These are phyloP conservation scores for Tetrapyrgos nigripes DNA, from an alignment of 1,284 basidiomycete genomes.

Conservation along the genomic window DNA sequence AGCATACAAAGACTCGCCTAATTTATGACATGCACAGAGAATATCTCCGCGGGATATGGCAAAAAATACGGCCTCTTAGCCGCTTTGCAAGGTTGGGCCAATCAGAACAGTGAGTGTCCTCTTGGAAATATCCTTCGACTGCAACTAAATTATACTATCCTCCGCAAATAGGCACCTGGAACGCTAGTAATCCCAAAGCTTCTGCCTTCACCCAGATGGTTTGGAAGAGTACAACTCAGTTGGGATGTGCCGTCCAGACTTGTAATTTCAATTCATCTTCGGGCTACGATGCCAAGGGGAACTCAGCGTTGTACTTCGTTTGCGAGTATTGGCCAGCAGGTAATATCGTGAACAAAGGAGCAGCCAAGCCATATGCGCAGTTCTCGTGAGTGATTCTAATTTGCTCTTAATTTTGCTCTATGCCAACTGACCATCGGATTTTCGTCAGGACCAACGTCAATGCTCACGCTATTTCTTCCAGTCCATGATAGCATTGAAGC, in stretches of 20 bases:
- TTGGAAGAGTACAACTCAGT: slow-evolving; percentile 52
- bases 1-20: not conserved
- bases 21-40: slow-evolving; percentile 38
- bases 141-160: not conserved
- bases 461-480: no score
- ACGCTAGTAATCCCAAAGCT: slow-evolving; percentile 45
- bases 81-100: slow-evolving; percentile 49
- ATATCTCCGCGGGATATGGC: slow-evolving; percentile 57
- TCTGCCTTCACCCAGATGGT: slow-evolving; percentile 62
- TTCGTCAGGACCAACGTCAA: no score
- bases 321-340: slow-evolving; percentile 57
- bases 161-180: slow-evolving; percentile 40
- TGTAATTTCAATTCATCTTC: slow-evolving; percentile 24
- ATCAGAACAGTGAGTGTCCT: slow-evolving; percentile 42
- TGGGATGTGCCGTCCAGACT: slow-evolving; percentile 52
- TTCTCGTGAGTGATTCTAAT: no score
- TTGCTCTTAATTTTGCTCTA: no score
- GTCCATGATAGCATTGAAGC: no score
- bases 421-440: no score
- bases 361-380: no score
- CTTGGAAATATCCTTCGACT: not conserved
- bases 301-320: slow-evolving; percentile 51
- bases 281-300: slow-evolving; percentile 38
- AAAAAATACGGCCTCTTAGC: slow-evolving; percentile 42
- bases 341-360: slow-evolving; percentile 57